Evolutionary conservation across 768 basidiomycete species (phyloP), one percentile per base, ranked within the genome.

Genomic region (Mycena sanguinolenta): DNA sequence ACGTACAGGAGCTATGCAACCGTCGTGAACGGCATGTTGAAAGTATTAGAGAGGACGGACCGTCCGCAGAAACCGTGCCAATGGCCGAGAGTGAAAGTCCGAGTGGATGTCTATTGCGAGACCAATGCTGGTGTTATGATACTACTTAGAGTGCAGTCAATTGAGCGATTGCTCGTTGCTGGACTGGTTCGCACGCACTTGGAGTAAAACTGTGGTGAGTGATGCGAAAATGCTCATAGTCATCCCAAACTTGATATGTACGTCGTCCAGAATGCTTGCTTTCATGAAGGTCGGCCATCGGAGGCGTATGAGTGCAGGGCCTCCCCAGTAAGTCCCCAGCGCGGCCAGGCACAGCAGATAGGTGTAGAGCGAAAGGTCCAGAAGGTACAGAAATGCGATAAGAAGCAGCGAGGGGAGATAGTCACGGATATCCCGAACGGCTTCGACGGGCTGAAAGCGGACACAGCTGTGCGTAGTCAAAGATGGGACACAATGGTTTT

Each of bases 251-350:
- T 70, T 57, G 42, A 70, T 59, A 6, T 63, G 63, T 1, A 70
- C 42, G 42, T 70, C 69, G 53, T 70, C 69, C 10, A 70, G 44
- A n/a, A 65, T 61, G 58, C 61, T 61, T 13, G 9, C 1, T 38
- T 38, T 46, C 69, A 70, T 65, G 58, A 70, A 65, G 0, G 69
- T 70, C 10, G 63, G 69, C 69, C 69, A 70, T 60, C 58, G 14
- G 19, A 70, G 63, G 23, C 69, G 69, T 4, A 70, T 13, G 9
- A 70, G 69, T 3, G 58, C 58, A 6, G 69, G 69, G 21, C 60
- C 23, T 1, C 63, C 69, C 38, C 53, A 70, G 42, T 59, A 60
- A 19, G 54, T 17, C 5, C 8, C 50, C 34, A 70, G 38, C 4
- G 53, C 12, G 14, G 36, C 23, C 16, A 70, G 25, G 30, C 63